Conservation (phyloP, 768 basidiomycete species). For the Gymnopilus junonius region DNA sequence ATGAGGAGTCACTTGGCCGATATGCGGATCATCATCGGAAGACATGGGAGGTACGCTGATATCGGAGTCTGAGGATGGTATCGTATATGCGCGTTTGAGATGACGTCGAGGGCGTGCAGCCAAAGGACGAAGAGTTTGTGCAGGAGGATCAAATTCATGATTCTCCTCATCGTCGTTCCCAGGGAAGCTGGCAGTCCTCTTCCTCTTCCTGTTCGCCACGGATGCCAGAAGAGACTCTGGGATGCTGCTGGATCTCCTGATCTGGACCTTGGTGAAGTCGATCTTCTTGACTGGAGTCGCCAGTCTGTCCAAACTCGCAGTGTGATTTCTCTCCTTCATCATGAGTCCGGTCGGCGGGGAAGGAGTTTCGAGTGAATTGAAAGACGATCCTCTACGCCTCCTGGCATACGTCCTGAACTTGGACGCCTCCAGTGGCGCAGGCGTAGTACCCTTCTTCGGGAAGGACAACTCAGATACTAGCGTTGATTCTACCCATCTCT, state of each 20-base stretch:
- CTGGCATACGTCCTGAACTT: background rate
- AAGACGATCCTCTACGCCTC: background rate
- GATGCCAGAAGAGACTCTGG: constrained; percentile 15
- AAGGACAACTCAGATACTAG: constrained; percentile 10
- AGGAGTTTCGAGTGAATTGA: background rate
- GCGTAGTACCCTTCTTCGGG: constrained; percentile 4
- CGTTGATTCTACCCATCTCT: constrained; percentile 25
- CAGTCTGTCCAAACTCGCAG: constrained; percentile 5
- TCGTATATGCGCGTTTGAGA: constrained; percentile 8
- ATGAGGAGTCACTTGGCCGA: constrained; percentile 73
- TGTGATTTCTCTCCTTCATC: background rate
- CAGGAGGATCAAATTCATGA: background rate
- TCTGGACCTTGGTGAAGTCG: constrained; percentile 17
- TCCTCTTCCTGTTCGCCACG: constrained; percentile 20
- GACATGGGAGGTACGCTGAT: constrained; percentile 37
- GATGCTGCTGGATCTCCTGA: constrained; percentile 18
- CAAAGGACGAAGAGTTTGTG: constrained; percentile 13
- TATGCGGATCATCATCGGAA: constrained; percentile 67
- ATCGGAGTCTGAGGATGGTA: constrained; percentile 15
- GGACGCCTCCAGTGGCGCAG: background rate
- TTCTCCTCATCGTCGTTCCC: background rate
- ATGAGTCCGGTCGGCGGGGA: background rate
- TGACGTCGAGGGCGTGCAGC: constrained; percentile 8
- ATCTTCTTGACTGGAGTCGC: constrained; percentile 17
- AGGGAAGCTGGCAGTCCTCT: constrained; percentile 9